A percentile compares a stretch with the other conserved stretches of the same genome.
Evolutionary conservation across 768 basidiomycete species (phyloP).

Genomic region (Agaricus sinodeliciosus): DNA sequence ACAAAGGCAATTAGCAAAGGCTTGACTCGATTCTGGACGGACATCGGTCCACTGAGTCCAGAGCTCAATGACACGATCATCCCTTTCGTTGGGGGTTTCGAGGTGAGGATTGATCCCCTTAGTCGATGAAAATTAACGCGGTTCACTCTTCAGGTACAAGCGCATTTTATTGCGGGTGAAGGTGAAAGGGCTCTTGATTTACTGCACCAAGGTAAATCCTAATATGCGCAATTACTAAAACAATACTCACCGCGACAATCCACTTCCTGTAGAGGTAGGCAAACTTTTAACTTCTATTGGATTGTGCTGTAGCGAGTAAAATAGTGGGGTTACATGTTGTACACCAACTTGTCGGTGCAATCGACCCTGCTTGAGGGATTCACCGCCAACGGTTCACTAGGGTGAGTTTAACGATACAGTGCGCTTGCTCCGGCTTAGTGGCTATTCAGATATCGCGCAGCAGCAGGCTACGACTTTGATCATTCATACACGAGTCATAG

Average conservation of each 20-base stretch:
- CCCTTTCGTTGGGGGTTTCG: constrained; percentile 44
- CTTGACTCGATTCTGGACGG: constrained; percentile 40
- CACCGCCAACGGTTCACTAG: constrained; percentile 49
- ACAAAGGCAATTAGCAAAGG: constrained; percentile 35
- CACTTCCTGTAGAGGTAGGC: background rate
- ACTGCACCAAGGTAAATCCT: constrained; percentile 24
- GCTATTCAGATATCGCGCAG: constrained; percentile 33
- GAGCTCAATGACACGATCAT: constrained; percentile 48
- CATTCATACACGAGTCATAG: constrained; percentile 50
- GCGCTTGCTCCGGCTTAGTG: background rate
- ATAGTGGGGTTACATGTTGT: constrained; percentile 53
- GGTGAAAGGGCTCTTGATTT: constrained; percentile 41
- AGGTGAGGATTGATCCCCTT: constrained; percentile 22
- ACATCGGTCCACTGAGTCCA: constrained; percentile 39
- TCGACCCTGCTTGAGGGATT: constrained; percentile 54
- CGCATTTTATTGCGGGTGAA: constrained; percentile 40
- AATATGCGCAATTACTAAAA: no score
- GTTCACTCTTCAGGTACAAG: constrained; percentile 33
- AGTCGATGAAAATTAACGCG: background rate
- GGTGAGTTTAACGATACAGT: constrained; percentile 21
- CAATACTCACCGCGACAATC: background rate
- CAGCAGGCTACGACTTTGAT: constrained; percentile 46
- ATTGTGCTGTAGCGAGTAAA: background rate
- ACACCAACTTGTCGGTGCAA: constrained; percentile 47
- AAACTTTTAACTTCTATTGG: background rate